phyloP scores from a whole-genome alignment of 2,329 filamentous ascomycete genomes.

The Sarocladium oryzae region DNA sequence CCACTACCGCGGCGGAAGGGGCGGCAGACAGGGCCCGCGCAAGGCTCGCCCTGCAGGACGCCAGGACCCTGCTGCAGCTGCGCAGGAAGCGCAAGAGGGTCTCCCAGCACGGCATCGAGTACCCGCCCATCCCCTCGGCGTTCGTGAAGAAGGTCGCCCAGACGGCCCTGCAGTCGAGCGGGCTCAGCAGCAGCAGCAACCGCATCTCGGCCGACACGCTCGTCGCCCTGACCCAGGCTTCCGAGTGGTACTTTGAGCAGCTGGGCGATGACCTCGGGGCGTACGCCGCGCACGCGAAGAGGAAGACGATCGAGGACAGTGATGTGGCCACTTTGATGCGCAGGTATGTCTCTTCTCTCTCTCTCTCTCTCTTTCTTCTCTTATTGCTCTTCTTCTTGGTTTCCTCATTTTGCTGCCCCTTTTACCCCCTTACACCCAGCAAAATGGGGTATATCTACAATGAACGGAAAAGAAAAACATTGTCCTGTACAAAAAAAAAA shows the following conservation, averaged over 20 bases:
- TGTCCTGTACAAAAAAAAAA: no score
- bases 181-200: conserved; percentile 57
- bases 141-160: conserved; percentile 70
- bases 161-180: conserved; percentile 62
- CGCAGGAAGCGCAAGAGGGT: conserved; percentile 35
- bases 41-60: conserved; percentile 12
- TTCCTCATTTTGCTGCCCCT: conserved; percentile 15
- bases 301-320: conserved; percentile 79
- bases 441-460: no score
- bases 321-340: conserved; percentile 79
- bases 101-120: conserved; percentile 68
- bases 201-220: conserved; percentile 70
- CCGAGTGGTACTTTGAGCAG: conserved; percentile 91
- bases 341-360: conserved; percentile 54
- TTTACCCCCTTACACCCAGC: no score
- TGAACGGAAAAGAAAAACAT: no score
- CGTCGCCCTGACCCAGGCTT: conserved; percentile 68
- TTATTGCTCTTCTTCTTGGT: not conserved
- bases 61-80: conserved; percentile 9
- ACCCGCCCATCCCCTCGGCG: conserved; percentile 65
- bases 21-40: not conserved
- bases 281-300: conserved; percentile 74
- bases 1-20: not conserved
- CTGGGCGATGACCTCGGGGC: conserved; percentile 70
- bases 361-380: conserved; percentile 15